Conservation (phyloP, 495 filamentous ascomycete genomes). For the Paragyromitra xinjiangensis region DNA sequence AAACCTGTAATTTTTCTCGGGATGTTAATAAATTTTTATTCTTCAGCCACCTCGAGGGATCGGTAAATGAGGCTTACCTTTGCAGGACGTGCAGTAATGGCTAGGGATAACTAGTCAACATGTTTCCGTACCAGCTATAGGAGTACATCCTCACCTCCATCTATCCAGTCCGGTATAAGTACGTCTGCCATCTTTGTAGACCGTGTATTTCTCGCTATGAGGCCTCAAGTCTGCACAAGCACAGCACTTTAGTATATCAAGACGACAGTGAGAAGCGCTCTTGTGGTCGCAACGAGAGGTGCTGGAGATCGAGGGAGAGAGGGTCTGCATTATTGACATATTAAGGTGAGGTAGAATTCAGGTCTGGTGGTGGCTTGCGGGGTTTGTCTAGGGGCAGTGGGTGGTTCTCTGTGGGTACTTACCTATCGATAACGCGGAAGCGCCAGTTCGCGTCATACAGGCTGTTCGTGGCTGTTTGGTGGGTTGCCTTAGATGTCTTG, state of each 20-base stretch:
- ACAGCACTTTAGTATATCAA: not conserved
- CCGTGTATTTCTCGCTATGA: conserved; percentile 5
- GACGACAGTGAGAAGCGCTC: not conserved
- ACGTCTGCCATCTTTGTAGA: conserved; percentile 15
- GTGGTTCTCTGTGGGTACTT: not conserved
- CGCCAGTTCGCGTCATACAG: not conserved
- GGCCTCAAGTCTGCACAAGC: conserved; percentile 22
- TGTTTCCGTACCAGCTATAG: not conserved
- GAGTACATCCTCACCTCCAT: conserved; percentile 28
- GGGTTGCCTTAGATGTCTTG: not conserved
- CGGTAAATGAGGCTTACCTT: conserved; percentile 10
- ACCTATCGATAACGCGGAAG: conserved; percentile 7
- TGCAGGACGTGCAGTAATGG: conserved; percentile 20
- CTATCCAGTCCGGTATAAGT: not conserved
- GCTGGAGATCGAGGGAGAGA: not conserved
- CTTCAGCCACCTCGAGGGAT: not conserved
- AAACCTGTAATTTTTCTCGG: conserved; percentile 3
- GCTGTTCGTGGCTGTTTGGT: not conserved
- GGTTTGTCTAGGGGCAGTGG: conserved; percentile 1
- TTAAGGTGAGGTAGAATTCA: not conserved
- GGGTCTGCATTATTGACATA: not conserved
- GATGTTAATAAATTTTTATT: not conserved
- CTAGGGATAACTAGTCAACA: conserved; percentile 15
- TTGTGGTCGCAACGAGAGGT: conserved; percentile 9
- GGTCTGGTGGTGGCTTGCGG: conserved; percentile 22